Base-by-base conservation (phyloP, 2,329 filamentous ascomycete genomes). In the Paramyrothecium roridum region DNA sequence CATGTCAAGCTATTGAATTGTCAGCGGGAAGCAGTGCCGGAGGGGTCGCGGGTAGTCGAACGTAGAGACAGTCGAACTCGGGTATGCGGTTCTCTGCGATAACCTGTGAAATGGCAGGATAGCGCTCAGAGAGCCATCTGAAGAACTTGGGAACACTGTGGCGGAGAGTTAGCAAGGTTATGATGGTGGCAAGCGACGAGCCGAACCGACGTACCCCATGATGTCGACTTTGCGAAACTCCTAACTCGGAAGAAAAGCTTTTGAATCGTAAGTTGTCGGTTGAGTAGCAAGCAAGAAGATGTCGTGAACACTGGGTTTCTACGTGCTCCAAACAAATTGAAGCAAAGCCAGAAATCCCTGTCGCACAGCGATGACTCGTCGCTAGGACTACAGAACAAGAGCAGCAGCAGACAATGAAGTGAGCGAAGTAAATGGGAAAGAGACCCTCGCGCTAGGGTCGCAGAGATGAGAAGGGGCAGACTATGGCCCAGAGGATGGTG, bases 41-140 rank as follows among this genome's bases (percentile, higher is more conserved):
- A 55, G 54, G 64, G 55, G 54, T 21, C 54, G 43, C n/a, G 50
- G 57, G 57, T 43, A 55, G 47, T 66, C 82, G 68, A 71, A 89
- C 86, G 76, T 99, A 99, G 59, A 99, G 86, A 75, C 91, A 95
- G 75, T 99, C 95, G 76, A 99, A 99, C 75, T 99, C 96, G 61
- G 95, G 95, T 74, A 99, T 99, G 66, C 95, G 89, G 75, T 97
- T 99, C 79, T 99, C 95, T 54, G 93, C 92, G 70, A 99, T 99
- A 67, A 99, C 82, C 80, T 98, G 93, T 52, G 95, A 99, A 73
- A 99, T 99, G 59, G 95, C 87, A 54, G 95, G 95, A 84, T 99
- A 99, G 66, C 96, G 89, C 84, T 99, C 96, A 57, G 93, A 97
- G 82, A 99, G 89, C 95, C 96, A 99, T 84, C 95, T 85, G 80